These are phyloP conservation scores for Psilocybe subaeruginosa DNA, from an alignment of 768 basidiomycete genomes.

Conservation along the genomic window DNA sequence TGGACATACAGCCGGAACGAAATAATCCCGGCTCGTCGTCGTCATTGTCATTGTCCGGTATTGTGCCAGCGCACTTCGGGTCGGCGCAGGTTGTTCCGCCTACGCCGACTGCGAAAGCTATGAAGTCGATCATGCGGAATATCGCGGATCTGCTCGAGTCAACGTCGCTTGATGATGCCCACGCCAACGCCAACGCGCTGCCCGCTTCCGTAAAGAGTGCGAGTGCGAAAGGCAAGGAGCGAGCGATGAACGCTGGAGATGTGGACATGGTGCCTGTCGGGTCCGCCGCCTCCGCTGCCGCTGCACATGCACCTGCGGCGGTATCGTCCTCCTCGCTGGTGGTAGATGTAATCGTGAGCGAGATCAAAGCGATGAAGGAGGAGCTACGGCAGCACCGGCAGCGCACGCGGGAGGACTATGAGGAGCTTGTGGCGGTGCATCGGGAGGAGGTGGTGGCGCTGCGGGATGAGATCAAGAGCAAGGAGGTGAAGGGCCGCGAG, in stretches of 20 bases:
- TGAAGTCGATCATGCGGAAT: conserved; percentile 25
- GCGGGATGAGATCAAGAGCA: conserved; percentile 8
- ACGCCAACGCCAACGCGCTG: background rate
- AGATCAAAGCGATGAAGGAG: conserved; percentile 23
- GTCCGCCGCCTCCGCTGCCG: background rate
- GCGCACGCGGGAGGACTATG: conserved; percentile 13
- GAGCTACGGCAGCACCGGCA: conserved; percentile 15
- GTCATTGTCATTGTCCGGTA: too few relatives aligned
- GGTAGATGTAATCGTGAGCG: conserved; percentile 15
- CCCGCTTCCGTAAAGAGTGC: background rate
- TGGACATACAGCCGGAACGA: conserved; percentile 1
- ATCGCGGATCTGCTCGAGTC: conserved; percentile 24
- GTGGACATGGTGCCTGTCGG: background rate
- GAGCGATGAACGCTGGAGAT: conserved; percentile 7
- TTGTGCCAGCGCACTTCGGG: too few relatives aligned
- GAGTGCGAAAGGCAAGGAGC: conserved; percentile 19
- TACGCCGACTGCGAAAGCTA: conserved; percentile 17
- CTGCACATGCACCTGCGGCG: background rate
- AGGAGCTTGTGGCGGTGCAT: conserved; percentile 10
- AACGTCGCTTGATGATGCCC: conserved; percentile 4
- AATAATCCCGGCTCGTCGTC: too few relatives aligned
- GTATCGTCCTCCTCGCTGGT: conserved; percentile 6
- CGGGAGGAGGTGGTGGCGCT: conserved; percentile 11
- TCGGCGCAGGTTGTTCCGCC: background rate
- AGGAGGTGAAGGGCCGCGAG: conserved; percentile 5